Base-by-base conservation (phyloP, 441 rosid species). In the Gossypium davidsonii region DNA sequence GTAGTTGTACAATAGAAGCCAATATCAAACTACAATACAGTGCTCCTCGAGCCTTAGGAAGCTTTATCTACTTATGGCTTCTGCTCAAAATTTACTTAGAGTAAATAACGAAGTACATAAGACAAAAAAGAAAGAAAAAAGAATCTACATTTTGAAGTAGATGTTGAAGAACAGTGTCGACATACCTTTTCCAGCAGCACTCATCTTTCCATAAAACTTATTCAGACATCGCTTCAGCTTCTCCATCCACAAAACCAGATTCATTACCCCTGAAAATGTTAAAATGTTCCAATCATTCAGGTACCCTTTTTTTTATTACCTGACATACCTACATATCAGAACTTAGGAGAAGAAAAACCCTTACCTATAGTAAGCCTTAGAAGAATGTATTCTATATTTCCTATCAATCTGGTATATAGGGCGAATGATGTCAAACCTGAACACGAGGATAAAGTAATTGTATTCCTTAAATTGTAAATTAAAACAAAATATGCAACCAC, bases 351-450 rank as follows among this genome's bases (percentile, higher is more conserved):
- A 70, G 59, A 78, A 52, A 49, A 61, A n/a, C 18, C 42, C 83
- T 84, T 85, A 93, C 97, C 90, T 0, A 91, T 83, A 81, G 82
- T 71, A 67, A 89, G 77, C 64, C 85, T 84, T 48, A 90, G 53
- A 21, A 78, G 86, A 67, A 90, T 75, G 81, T 87, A 90, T 39
- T 79, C 80, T 61, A 74, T 26, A 18, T 57, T 78, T 52, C 79
- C 76, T 55, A 68, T 85, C 18, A 88, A 72, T 72, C 80, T 85
- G 53, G 83, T 77, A 57, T n/a, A n/a, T n/a, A n/a, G 53, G 18
- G 18, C 53, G 18, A 49, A 5, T 14, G 17, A 14, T 49, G n/a
- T 14, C 18, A n/a, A 49, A 49, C 15, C 53, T 89, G 85, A 70
- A 62, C 42, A 25, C 6, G 59, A 62, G 8, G 71, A 52, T 46